Evolutionary conservation across 2,329 filamentous ascomycete species (phyloP), one percentile per base, ranked within the genome.

Genomic region (Fusarium sororula): DNA sequence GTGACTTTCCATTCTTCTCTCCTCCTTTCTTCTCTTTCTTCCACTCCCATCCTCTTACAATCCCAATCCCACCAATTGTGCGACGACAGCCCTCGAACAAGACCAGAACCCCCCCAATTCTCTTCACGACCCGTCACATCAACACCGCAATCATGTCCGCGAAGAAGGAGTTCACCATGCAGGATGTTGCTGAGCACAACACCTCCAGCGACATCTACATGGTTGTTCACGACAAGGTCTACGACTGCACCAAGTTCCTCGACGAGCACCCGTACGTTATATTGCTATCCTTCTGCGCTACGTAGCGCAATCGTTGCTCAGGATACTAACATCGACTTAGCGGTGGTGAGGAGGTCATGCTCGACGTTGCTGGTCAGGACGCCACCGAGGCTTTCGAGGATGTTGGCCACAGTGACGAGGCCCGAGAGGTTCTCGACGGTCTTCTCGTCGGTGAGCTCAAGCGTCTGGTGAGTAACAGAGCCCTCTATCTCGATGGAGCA

Each of bases 301-400:
- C 37, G 35, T 48, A 30, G 51, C 57, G 69, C 63, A 42, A 37
- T 50, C 41, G 15, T 55, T 51, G 18, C 37, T 39, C 47, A 17
- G 20, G 12, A 47, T 63, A 68, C 77, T 79, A 67, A 79, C 72
- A 63, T 47, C 28, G 5, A 55, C 48, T 26, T 42, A 98, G 96
- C 80, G 96, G 96, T 88, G 96, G 96, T 87, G 96, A 99, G 87
- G 96, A 99, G 87, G 96, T 99, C 79, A 88, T 99, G 74, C 92
- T 99, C 78, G 96, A 99, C 79, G 95, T 98, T 75, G 96, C 89
- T 81, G 96, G 96, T 78, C 95, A 98, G 87, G 96, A 99, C 85
- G 93, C 94, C 80, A 98, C 96, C 79, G 96, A 98, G 87, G 96
- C 96, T 72, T 99, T 99, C 83, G 96, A 99, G 88, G 96, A 99